Base-by-base conservation (phyloP, 129 eudicot species). In the Flaveria trinervia region DNA sequence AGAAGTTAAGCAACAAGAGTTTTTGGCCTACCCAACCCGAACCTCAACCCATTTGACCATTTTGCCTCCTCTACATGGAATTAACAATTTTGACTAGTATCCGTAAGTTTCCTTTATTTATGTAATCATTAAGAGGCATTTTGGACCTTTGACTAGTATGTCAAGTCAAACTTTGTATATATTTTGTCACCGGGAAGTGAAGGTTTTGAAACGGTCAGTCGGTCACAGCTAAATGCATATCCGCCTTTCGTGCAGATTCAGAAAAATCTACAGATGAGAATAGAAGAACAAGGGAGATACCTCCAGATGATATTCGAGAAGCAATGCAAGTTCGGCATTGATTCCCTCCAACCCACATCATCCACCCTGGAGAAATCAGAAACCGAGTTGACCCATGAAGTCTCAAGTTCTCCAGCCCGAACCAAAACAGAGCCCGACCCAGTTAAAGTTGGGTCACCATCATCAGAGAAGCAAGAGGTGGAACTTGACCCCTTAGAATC, bases 301-400 rank as follows among this genome's bases (percentile, higher is more conserved):
- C 87, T 91, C 23, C 97, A 90, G 77, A 90, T 83, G 98, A 90
- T 93, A 80, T 84, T 92, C 75, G 96, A 93, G 83, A 88, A 85
- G 82, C 98, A 93, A 89, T 87, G 79, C 82, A 90, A 92, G 71
- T 82, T 88, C 7, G 98, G 91, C 16, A 36, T 20, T 7, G 90
- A 90, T 66, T 68, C 74, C 22, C 72, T 70, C 77, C 86, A 84
- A 82, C 71, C 79, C 15, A 72, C 83, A 16, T 79, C 86, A 7
- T 80, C 86, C n/a, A 76, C 87, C 55, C 43, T 30, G 0, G 92
- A 89, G 44, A 85, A 86, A 14, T 78, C 86, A 33, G 72, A 78
- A 16, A 41, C 73, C 62, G 82, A 71, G 44, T 10, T 50, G 64
- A 71, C 71, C 68, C 77, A 77, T 28, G 74, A 88, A 67, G 60